Evolutionary conservation across 1,284 basidiomycete species (phyloP).

Genomic region (Apiotrichum domesticum): DNA sequence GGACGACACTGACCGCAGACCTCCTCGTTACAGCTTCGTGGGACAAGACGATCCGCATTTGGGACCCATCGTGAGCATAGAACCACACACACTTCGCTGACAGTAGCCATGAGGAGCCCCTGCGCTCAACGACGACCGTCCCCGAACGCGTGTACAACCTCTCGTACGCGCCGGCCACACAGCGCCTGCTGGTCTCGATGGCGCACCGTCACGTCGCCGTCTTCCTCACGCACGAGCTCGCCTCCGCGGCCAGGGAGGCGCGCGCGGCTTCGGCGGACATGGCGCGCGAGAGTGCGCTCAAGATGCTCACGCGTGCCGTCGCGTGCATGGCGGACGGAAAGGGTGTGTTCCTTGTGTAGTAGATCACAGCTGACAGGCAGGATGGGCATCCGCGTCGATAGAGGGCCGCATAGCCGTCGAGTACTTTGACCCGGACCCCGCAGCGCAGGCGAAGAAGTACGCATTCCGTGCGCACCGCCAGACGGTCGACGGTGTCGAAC

Average conservation of each 20-base stretch:
- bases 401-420: slow-evolving; percentile 97
- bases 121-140: slow-evolving; percentile 56
- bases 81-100: background rate
- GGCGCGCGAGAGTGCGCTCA: slow-evolving; percentile 82
- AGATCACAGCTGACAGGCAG: slow-evolving; percentile 47
- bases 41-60: slow-evolving; percentile 81
- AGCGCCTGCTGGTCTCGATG: slow-evolving; percentile 77
- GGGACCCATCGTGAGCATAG: slow-evolving; percentile 57
- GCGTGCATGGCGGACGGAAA: slow-evolving; percentile 88
- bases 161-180: slow-evolving; percentile 40
- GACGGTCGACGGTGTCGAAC: slow-evolving; percentile 83
- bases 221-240: slow-evolving; percentile 72
- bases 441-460: slow-evolving; percentile 82
- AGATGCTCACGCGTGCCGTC: slow-evolving; percentile 87
- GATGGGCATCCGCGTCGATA: slow-evolving; percentile 87
- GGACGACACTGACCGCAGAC: slow-evolving; percentile 49
- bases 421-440: slow-evolving; percentile 79
- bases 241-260: slow-evolving; percentile 52
- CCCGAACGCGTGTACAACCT: slow-evolving; percentile 80
- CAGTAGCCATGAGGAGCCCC: slow-evolving; percentile 51
- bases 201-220: slow-evolving; percentile 82
- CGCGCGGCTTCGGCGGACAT: slow-evolving; percentile 57
- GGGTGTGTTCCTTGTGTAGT: slow-evolving; percentile 52
- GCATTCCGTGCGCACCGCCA: slow-evolving; percentile 97
- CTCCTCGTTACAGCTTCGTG: slow-evolving; percentile 77